Evolutionary conservation across 2,329 filamentous ascomycete genomes (phyloP).

Genomic region (Cladophialophora chaetospira): DNA sequence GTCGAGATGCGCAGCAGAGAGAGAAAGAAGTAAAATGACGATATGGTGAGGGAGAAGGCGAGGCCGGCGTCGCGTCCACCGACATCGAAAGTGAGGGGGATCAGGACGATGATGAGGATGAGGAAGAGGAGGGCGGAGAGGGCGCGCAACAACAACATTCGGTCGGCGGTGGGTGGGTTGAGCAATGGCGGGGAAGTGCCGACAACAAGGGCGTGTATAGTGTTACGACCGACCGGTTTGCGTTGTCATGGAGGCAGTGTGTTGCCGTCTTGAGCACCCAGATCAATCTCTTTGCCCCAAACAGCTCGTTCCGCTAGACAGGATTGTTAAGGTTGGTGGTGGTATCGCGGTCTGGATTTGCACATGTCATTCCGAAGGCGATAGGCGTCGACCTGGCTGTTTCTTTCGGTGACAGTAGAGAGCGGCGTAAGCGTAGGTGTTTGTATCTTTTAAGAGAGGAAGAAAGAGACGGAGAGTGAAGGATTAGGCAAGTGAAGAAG

Average conservation of each 20-base stretch:
- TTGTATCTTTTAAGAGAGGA: conserved; percentile 1
- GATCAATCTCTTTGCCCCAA: not conserved
- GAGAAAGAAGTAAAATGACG: conserved; percentile 87
- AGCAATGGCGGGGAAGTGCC: conserved; percentile 51
- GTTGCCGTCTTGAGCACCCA: not conserved
- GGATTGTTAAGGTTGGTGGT: conserved; percentile 12
- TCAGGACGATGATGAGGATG: conserved; percentile 88
- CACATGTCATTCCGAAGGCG: conserved; percentile 31
- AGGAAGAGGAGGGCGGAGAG: conserved; percentile 83
- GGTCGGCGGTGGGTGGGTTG: conserved; percentile 21
- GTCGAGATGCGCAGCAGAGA: conserved; percentile 78
- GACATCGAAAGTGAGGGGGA: conserved; percentile 96
- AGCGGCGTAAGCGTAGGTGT: not conserved
- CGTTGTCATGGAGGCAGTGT: not conserved
- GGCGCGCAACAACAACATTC: conserved; percentile 83
- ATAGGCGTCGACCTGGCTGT: not conserved
- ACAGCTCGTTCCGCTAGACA: not conserved
- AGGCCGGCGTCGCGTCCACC: conserved; percentile 91
- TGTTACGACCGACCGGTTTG: not conserved
- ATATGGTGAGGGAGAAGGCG: conserved; percentile 87
- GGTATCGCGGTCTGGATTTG: conserved; percentile 24
- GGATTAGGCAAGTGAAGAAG: not conserved
- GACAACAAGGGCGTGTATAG: conserved; percentile 41
- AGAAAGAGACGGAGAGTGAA: conserved; percentile 2
- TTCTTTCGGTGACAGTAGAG: conserved; percentile 1